Evolutionary conservation across 1,284 basidiomycete genomes (phyloP), one percentile per base, ranked within the genome.

Genomic region (Moesziomyces globuligerus): DNA sequence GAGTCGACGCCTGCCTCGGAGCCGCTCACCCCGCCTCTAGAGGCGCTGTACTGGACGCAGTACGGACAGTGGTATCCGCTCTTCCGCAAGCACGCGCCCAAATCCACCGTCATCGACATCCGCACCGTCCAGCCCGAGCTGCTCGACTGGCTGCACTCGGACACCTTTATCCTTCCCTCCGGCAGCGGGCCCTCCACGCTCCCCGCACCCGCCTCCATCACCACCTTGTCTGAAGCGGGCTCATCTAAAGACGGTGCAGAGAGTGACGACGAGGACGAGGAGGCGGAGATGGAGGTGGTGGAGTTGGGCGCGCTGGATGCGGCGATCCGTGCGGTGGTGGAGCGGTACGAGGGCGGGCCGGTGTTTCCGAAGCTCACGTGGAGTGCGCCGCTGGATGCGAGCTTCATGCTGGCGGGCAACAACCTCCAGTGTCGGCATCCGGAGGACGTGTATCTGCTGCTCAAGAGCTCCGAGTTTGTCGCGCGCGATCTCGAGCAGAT

Each of bases 391-490:
- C 36, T 58, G 17, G 94, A 98, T 79, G 92, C 94, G 13, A 88
- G 90, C 2, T 98, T 94, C 91, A 89, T 98, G 65, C 86, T 96
- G 1, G 90, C 93, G 2, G 86, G 91, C n/a, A 90, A 90, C 6
- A 92, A 91, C 0, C 85, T 98, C 37, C 90, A 90, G 83, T 97
- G 94, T 83, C 89, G 88, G 7, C 88, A 89, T 1, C 93, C 94
- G 0, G 88, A 90, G 4, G 95, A 98, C 74, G 89, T 98, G 24
- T 98, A 97, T 82, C 86, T 97, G 42, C 85, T 96, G 0, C 87
- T 98, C 69, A 98, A 98, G 83, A 92, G 91, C 3, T 93, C 91
- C 44, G 92, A 97, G 81, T 96, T 96, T 74, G 86, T 93, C 42
- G 86, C 88, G 7, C 91, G 95, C 71, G 94, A 94, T 79, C 82